These are phyloP conservation scores for Lagerstroemia speciosa DNA, from an alignment of 345 rosid species.

Conservation along the genomic window DNA sequence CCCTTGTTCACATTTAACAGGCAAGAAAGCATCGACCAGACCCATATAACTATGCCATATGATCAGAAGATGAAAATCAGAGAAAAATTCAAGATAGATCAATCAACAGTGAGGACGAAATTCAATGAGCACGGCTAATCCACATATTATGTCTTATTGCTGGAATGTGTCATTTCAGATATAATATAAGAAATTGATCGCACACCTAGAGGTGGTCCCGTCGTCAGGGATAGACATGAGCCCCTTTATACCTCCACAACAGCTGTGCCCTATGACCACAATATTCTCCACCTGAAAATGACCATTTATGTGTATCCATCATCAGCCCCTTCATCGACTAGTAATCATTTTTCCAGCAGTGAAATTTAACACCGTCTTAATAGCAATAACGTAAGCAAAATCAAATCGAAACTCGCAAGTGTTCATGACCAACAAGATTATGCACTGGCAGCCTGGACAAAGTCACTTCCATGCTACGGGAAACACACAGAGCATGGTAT, in stretches of 20 bases:
- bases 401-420: too few species aligned
- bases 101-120: not conserved
- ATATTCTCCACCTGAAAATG: constrained; percentile 69
- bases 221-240: constrained; percentile 72
- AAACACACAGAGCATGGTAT: too few species aligned
- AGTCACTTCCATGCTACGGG: too few species aligned
- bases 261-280: constrained; percentile 85
- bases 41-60: not conserved
- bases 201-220: constrained; percentile 47
- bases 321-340: not conserved
- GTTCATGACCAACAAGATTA: too few species aligned
- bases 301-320: not conserved
- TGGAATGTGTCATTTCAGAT: too few species aligned
- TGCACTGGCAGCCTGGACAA: too few species aligned
- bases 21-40: too few species aligned
- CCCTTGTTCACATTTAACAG: too few species aligned
- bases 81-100: too few species aligned
- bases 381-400: too few species aligned
- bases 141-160: too few species aligned
- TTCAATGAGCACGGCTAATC: not conserved
- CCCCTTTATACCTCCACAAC: constrained; percentile 95
- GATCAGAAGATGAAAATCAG: not conserved
- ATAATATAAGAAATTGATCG: not conserved
- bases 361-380: too few species aligned
- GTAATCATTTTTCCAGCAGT: not conserved